Evolutionary conservation across 306 rosid genomes (phyloP).

Genomic region (Prunus salicina): DNA sequence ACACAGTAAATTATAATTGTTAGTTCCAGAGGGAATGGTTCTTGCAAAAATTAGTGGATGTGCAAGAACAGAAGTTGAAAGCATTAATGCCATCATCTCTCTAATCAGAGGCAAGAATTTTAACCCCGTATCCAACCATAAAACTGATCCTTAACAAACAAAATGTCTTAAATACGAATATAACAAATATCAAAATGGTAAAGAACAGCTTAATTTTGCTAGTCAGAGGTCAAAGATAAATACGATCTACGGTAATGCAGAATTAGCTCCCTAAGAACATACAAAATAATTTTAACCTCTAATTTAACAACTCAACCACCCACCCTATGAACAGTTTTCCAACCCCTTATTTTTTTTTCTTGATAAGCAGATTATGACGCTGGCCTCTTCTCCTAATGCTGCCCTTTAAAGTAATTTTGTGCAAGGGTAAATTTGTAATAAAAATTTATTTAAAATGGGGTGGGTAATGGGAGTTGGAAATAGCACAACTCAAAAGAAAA

Average conservation of each 20-base stretch:
- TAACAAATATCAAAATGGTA: neutral
- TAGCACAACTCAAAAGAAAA: neutral
- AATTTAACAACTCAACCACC: neutral
- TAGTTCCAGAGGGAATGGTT: constrained; percentile 15
- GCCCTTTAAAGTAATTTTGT: neutral
- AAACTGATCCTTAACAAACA: neutral
- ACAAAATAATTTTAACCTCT: neutral
- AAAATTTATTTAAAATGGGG: neutral
- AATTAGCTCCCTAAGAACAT: neutral
- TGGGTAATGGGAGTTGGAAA: neutral
- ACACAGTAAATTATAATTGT: constrained; percentile 22
- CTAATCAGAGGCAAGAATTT: neutral
- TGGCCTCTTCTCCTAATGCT: neutral
- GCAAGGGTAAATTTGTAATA: neutral
- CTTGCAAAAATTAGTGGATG: constrained; percentile 21
- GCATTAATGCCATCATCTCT: neutral
- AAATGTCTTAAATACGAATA: neutral
- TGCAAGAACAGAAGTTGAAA: neutral
- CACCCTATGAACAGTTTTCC: neutral
- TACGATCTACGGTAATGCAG: neutral
- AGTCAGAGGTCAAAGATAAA: neutral
- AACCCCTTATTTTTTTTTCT: neutral
- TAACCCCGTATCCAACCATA: neutral
- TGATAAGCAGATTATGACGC: neutral
- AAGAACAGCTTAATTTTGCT: neutral